Base-by-base conservation (phyloP, 257 asterid species). In the Ilex asprella region DNA sequence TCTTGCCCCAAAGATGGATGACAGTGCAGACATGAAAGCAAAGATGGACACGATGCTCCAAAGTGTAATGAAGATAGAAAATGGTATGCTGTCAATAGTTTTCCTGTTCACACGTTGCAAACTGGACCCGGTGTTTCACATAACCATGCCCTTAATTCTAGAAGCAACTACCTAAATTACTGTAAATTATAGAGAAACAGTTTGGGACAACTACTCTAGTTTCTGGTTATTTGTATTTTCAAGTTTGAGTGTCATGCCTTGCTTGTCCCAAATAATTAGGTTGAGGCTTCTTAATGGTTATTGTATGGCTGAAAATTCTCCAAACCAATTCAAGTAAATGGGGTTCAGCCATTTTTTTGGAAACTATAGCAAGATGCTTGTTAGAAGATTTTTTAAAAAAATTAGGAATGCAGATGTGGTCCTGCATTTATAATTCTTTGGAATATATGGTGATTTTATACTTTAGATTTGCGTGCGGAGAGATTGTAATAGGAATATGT, bases 11-110 rank as follows among this genome's bases (percentile, higher is more conserved):
- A 72, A 73, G 67, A 85, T 92, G 94, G 94, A 86, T 64, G 93
- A 85, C 67, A 68, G 84, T 31, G 66, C 76, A 2, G 99, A 92
- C 73, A 92, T 92, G 97, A 84, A 82, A 78, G 49, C 75, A 44
- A 92, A 92, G 82, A 92, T 92, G 96, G 99, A 89, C 2, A 68
- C 63, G n/a, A 92, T 92, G 99, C 97, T 92, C 60, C 99, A 89
- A 65, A 92, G 99, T 54, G 91, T 92, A 16, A 80, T 79, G 81
- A 92, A 92, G 73, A 82, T 92, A 30, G 97, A 92, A 70, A 82
- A 92, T 16, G 99, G 99, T 92, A 81, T 55, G 70, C 14, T 71
- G 59, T 61, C 16, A 29, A 8, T 29, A 31, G 5, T 49, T 49
- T 49, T 49, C 54, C 54, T 49, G 3, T 3, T 12, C 11, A 49